Conservation (phyloP, 2,329 filamentous ascomycete genomes). For the Fusarium sublunatum region DNA sequence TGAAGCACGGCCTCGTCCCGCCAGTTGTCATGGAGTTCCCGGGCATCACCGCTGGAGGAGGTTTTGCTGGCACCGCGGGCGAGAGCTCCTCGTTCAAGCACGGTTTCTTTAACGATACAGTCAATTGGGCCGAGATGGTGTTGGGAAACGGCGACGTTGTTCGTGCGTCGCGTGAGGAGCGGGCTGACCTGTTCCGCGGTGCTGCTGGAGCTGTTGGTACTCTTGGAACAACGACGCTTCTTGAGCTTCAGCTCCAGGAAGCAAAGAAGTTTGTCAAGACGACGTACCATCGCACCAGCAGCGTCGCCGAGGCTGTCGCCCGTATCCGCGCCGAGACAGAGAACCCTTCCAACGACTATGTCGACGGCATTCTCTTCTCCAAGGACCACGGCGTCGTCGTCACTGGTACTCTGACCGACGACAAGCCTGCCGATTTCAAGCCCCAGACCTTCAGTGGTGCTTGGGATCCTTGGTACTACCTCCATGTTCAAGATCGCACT, state of each 20-base stretch:
- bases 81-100: slow-evolving; percentile 76
- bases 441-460: slow-evolving; percentile 64
- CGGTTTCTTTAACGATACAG: slow-evolving; percentile 72
- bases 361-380: slow-evolving; percentile 76
- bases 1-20: slow-evolving; percentile 67
- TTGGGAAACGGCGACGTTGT: slow-evolving; percentile 69
- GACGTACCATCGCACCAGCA: slow-evolving; percentile 63
- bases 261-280: slow-evolving; percentile 68
- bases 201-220: slow-evolving; percentile 76
- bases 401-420: slow-evolving; percentile 66
- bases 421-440: slow-evolving; percentile 48
- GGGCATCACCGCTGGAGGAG: slow-evolving; percentile 76
- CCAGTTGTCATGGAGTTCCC: slow-evolving; percentile 78
- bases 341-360: slow-evolving; percentile 65
- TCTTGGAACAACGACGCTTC: slow-evolving; percentile 70
- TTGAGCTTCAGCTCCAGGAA: slow-evolving; percentile 70
- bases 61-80: slow-evolving; percentile 72
- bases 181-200: slow-evolving; percentile 71
- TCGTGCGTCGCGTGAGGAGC: slow-evolving; percentile 64
- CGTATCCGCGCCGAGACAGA: slow-evolving; percentile 58
- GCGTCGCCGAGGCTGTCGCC: slow-evolving; percentile 52
- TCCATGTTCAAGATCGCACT: slow-evolving; percentile 67
- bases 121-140: slow-evolving; percentile 73
- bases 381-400: slow-evolving; percentile 67
- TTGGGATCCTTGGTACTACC: slow-evolving; percentile 82